A percentile compares a stretch with the other conserved stretches of the same genome.
Evolutionary conservation across 345 rosid genomes (phyloP).

Genomic region (Bruguiera gymnorhiza): DNA sequence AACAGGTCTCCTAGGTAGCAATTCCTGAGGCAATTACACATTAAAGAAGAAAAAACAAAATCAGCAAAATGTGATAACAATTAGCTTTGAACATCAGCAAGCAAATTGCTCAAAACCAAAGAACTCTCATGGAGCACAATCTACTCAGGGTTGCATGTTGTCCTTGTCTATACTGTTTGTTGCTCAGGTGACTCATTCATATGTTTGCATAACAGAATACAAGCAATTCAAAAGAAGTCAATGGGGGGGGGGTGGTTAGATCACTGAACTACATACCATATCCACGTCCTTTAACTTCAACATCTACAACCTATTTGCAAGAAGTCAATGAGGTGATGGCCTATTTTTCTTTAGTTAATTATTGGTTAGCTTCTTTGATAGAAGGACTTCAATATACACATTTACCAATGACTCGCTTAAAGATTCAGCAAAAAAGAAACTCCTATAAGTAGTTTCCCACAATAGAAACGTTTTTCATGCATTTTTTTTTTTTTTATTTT

Average conservation of each 20-base stretch:
- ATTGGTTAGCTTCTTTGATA: neutral
- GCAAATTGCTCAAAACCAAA: neutral
- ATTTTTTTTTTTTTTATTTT: neutral
- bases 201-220: neutral
- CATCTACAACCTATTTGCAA: neutral
- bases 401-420: neutral
- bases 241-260: no score
- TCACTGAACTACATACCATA: no score
- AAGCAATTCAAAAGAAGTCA: neutral
- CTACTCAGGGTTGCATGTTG: neutral
- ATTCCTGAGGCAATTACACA: slow-evolving; percentile 49
- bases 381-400: neutral
- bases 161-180: neutral
- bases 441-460: neutral
- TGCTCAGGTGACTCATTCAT: slow-evolving; percentile 4
- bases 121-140: neutral
- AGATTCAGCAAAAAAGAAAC: neutral
- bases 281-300: no score
- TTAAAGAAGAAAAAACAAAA: slow-evolving; percentile 11
- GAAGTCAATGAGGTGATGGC: neutral
- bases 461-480: neutral
- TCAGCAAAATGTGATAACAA: slow-evolving; percentile 6
- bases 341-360: slow-evolving; percentile 3
- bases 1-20: slow-evolving; percentile 61
- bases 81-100: neutral